Conservation (phyloP, 2,329 filamentous ascomycete genomes). For the Neofusicoccum umdonicola region DNA sequence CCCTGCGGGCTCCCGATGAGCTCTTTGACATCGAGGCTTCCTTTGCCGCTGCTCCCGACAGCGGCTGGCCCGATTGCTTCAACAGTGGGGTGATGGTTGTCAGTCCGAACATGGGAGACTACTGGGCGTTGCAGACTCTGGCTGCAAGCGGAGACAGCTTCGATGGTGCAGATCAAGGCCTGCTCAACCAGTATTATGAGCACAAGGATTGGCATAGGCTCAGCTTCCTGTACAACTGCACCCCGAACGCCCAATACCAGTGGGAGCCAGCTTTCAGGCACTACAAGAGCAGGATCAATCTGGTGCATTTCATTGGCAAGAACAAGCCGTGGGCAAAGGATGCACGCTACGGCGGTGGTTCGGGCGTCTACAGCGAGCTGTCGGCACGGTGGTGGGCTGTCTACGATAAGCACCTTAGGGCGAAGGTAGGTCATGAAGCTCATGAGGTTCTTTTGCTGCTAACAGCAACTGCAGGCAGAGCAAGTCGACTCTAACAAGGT, state of each 20-base stretch:
- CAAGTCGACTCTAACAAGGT: neutral
- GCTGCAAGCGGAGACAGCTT: constrained; percentile 88
- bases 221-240: constrained; percentile 96
- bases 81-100: constrained; percentile 97
- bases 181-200: constrained; percentile 92
- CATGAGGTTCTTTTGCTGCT: neutral
- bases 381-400: constrained; percentile 89
- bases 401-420: constrained; percentile 79
- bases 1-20: constrained; percentile 86
- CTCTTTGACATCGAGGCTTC: constrained; percentile 67
- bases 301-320: constrained; percentile 91
- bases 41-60: constrained; percentile 80
- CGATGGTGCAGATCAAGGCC: constrained; percentile 92
- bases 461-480: neutral
- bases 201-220: constrained; percentile 74
- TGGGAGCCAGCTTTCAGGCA: constrained; percentile 93
- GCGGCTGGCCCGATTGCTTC: constrained; percentile 97
- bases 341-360: constrained; percentile 47
- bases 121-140: constrained; percentile 78
- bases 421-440: neutral
- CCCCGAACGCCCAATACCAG: constrained; percentile 93
- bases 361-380: constrained; percentile 76
- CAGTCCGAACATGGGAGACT: constrained; percentile 81
- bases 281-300: constrained; percentile 83
- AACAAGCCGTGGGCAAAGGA: constrained; percentile 76